Evolutionary conservation across 208 protist species (phyloP).

Genomic region (Tritrichomonas musculus): DNA sequence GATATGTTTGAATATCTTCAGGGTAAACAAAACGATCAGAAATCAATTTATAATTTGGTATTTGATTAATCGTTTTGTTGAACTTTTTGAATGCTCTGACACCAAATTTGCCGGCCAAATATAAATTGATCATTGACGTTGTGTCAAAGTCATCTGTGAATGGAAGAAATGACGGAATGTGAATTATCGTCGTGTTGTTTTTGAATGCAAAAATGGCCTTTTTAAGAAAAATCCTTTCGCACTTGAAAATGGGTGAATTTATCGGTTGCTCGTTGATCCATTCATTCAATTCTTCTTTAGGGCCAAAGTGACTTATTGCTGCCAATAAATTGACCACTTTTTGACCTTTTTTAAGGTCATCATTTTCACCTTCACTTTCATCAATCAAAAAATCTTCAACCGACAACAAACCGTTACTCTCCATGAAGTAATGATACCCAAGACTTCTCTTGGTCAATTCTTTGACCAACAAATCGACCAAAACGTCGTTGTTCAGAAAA

Average conservation of each 20-base stretch:
- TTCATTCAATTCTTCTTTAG: not conserved
- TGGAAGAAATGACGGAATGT: not conserved
- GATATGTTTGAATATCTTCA: not conserved
- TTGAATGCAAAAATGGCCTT: not conserved
- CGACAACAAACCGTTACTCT: not conserved
- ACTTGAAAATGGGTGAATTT: not conserved
- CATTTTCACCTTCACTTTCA: too few relatives aligned
- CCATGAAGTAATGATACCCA: not conserved
- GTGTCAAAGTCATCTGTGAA: not conserved
- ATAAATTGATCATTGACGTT: not conserved
- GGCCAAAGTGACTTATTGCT: not conserved
- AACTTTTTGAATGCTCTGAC: not conserved
- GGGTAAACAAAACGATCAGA: not conserved
- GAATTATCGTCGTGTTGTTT: not conserved
- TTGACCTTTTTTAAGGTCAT: too few relatives aligned
- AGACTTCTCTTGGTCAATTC: not conserved
- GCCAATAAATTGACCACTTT: not conserved
- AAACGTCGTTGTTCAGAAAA: not conserved
- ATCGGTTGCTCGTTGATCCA: not conserved
- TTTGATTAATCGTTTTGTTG: not conserved
- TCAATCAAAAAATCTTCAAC: not conserved
- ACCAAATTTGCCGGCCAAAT: slow-evolving; percentile 9
- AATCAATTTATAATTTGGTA: not conserved
- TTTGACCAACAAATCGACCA: not conserved
- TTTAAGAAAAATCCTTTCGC: not conserved